Evolutionary conservation across 331 rosid species (phyloP), one percentile per base, ranked within the genome.

Genomic region (Quercus tomentella): DNA sequence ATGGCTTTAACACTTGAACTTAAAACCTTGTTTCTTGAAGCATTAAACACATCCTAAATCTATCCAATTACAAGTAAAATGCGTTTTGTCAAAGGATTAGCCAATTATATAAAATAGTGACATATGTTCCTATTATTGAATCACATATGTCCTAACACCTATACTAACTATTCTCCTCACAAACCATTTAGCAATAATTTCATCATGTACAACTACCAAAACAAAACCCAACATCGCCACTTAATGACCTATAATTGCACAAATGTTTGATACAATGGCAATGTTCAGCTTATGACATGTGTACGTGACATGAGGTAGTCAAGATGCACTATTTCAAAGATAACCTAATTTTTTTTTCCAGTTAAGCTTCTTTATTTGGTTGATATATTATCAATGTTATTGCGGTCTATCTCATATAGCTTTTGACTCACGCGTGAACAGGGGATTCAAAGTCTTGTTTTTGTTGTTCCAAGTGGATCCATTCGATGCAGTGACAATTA

Each of bases 341-440:
- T 28, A 65, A 28, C 70, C 30, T 16, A 4, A 30, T 3, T 33
- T 7, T 66, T 33, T 33, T 5, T 18, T 9, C 35, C 3, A 6
- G 28, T 31, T 73, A 20, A 60, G 75, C 20, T 8, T 7, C 75
- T 41, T 80, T 80, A 81, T 70, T 18, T 21, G 22, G 81, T 28
- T 6, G n/a, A 37, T 37, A 37, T 37, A 74, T 73, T 41, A 54
- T 11, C 1, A 57, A 62, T 35, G 83, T 61, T 88, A 88, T 84
- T 87, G 93, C 89, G 87, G 26, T 86, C 86, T 84, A 77, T 90
- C 93, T 88, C 45, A 15, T 22, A 67, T 56, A 37, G 45, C 86
- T 86, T 92, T 85, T 85, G 92, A 87, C 89, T 72, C 82, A 82
- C 91, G 97, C 88, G 87, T 87, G 88, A 82, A 67, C 74, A 1